Percentiles rank a stretch among this genome's conserved stretches.
Evolutionary conservation across 306 rosid species (phyloP).

Genomic region (Hylodesmum podocarpum): DNA sequence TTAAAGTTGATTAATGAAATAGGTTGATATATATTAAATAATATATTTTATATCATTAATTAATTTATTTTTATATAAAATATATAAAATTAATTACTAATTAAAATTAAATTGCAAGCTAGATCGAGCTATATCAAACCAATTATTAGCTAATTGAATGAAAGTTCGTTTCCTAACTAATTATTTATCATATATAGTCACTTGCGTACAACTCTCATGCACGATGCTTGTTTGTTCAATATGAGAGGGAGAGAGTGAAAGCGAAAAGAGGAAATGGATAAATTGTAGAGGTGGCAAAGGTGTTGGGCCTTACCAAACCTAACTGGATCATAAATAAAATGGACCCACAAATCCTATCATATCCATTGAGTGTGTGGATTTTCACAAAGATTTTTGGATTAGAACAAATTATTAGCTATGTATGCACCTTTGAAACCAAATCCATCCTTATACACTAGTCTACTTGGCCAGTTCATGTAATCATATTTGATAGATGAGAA

Average conservation of each 20-base stretch:
- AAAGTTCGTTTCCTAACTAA: no score
- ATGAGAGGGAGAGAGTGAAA: constrained; percentile 10
- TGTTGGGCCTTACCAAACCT: constrained; percentile 12
- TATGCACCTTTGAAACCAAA: constrained; percentile 19
- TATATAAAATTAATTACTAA: no score
- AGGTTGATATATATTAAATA: no score
- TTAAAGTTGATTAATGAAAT: no score
- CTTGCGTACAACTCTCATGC: constrained; percentile 12
- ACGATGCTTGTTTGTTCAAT: not conserved
- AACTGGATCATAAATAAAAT: constrained; percentile 35
- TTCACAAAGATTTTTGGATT: constrained; percentile 16
- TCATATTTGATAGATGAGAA: not conserved
- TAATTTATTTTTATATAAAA: no score
- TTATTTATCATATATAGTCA: no score
- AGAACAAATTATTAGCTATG: constrained; percentile 14
- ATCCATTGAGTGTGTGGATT: constrained; percentile 21
- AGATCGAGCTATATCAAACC: no score
- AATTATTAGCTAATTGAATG: no score
- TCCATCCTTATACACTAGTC: not conserved
- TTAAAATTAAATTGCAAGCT: no score
- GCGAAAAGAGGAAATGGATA: constrained; percentile 10
- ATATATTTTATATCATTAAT: no score
- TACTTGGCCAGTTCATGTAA: not conserved
- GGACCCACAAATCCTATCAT: constrained; percentile 46
- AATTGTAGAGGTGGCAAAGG: constrained; percentile 30